phyloP scores from a whole-genome alignment of 2,329 filamentous ascomycete species.

The Trichoderma lentiforme region DNA sequence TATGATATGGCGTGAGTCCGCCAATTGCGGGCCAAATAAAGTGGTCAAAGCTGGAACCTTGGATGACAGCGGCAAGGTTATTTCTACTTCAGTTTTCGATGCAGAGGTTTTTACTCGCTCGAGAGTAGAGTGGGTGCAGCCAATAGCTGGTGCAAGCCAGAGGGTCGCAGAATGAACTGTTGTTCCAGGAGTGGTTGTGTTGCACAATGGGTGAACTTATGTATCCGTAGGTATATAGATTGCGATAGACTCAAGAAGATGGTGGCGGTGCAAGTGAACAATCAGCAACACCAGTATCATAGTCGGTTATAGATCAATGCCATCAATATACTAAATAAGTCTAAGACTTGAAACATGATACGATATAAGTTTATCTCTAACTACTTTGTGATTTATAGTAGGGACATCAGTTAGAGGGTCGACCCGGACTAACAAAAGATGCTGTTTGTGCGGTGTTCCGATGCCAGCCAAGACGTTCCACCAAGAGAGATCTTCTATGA shows the following conservation, averaged over 20 bases:
- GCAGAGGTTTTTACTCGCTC: background rate
- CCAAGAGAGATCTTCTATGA: too few relatives aligned
- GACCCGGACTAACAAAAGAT: too few relatives aligned
- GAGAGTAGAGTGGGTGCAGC: background rate
- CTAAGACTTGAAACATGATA: background rate
- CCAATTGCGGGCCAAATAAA: background rate
- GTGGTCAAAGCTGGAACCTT: background rate
- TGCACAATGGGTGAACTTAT: background rate
- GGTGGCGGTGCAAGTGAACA: background rate
- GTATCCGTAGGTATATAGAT: background rate
- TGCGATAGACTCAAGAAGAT: background rate
- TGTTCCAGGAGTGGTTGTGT: background rate
- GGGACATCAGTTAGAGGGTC: too few relatives aligned
- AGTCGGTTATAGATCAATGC: background rate
- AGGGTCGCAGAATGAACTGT: background rate
- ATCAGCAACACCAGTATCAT: background rate
- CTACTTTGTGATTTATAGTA: background rate
- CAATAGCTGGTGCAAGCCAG: background rate
- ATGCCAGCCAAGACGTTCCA: too few relatives aligned
- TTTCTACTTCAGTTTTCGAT: background rate
- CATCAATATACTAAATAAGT: background rate
- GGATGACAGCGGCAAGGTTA: background rate
- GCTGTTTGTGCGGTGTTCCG: too few relatives aligned
- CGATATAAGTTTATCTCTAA: background rate
- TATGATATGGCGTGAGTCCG: background rate